Conservation (phyloP, 2,329 filamentous ascomycete genomes). For the Claviceps fusiformis region DNA sequence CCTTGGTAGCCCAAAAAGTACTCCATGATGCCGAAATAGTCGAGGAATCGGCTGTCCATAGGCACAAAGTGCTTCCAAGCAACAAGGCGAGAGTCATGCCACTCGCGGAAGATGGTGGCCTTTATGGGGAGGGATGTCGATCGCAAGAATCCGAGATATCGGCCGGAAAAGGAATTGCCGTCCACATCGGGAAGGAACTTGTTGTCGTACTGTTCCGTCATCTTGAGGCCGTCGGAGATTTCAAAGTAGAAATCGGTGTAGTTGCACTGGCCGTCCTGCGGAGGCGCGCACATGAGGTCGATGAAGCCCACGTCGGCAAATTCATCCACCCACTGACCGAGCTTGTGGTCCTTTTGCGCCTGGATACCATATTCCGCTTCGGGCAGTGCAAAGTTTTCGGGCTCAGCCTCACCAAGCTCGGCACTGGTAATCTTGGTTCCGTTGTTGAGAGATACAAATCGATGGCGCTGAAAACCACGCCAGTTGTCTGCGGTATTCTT, state of each 20-base stretch:
- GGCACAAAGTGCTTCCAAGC: conserved; percentile 74
- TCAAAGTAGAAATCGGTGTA: conserved; percentile 36
- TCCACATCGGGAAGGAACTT: conserved; percentile 69
- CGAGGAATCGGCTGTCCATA: conserved; percentile 60
- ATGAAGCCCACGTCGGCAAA: conserved; percentile 40
- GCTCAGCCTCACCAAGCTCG: conserved; percentile 27
- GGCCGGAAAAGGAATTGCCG: conserved; percentile 57
- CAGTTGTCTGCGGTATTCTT: conserved; percentile 47
- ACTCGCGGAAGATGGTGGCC: conserved; percentile 64
- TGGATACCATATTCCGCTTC: conserved; percentile 31
- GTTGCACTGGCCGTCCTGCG: conserved; percentile 25
- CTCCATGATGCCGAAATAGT: conserved; percentile 59
- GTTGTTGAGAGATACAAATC: conserved; percentile 63
- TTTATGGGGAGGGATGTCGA: conserved; percentile 63
- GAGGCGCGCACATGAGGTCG: conserved; percentile 37
- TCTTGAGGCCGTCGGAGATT: conserved; percentile 23
- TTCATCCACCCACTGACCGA: conserved; percentile 34
- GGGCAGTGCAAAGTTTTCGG: conserved; percentile 42
- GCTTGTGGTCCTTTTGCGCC: conserved; percentile 28
- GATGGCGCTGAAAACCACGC: conserved; percentile 61
- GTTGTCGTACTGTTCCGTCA: conserved; percentile 41
- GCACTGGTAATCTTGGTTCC: conserved; percentile 40
- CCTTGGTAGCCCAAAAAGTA: conserved; percentile 54
- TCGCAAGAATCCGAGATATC: conserved; percentile 55
- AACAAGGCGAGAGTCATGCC: conserved; percentile 62